These are phyloP conservation scores for Zygnema cylindricum DNA, from an alignment of 139 green algal genomes.

Conservation along the genomic window DNA sequence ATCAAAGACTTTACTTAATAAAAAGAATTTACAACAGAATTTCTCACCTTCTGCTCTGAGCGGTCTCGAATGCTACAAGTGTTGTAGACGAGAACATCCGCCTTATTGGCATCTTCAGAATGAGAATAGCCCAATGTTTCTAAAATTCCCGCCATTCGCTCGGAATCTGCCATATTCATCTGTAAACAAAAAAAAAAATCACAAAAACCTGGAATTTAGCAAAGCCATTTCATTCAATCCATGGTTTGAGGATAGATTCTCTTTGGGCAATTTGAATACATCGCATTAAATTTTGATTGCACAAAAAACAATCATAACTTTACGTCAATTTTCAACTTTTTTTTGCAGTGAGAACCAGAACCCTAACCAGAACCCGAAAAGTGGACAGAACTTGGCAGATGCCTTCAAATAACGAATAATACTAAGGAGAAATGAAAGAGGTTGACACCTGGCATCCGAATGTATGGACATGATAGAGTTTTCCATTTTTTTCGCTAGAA, in stretches of 20 bases:
- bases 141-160: slow-evolving; percentile 94
- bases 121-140: slow-evolving; percentile 86
- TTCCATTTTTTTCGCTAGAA: slow-evolving; percentile 64
- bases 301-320: background rate
- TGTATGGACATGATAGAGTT: slow-evolving; percentile 92
- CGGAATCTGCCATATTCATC: slow-evolving; percentile 95
- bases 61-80: slow-evolving; percentile 97
- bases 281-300: background rate
- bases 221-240: background rate
- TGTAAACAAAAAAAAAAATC: slow-evolving; percentile 59
- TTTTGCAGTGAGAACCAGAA: no score
- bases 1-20: no score
- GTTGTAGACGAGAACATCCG: slow-evolving; percentile 96
- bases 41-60: slow-evolving; percentile 92
- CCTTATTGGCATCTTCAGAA: slow-evolving; percentile 76
- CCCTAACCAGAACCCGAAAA: no score
- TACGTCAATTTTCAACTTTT: background rate
- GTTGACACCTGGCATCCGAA: slow-evolving; percentile 84
- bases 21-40: no score
- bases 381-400: background rate
- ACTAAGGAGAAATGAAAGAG: background rate
- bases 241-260: background rate
- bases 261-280: background rate
- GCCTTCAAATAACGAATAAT: background rate
- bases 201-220: background rate